phyloP scores from a whole-genome alignment of 352 stramenopile species.

The Stramenopiles sp. region DNA sequence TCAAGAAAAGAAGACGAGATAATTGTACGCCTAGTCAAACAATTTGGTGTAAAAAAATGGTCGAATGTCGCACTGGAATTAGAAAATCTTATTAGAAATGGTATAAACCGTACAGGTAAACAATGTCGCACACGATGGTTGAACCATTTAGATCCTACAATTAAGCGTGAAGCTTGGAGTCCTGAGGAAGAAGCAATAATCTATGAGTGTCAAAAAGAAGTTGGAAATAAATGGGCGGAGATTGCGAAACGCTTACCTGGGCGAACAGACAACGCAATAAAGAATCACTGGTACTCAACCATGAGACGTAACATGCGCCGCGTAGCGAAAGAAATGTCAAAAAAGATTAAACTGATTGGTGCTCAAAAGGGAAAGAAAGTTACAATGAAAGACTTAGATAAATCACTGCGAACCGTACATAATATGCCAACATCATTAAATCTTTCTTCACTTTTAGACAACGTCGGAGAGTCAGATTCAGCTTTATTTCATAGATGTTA shows the following conservation, averaged over 20 bases:
- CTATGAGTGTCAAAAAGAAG: slow-evolving; percentile 29
- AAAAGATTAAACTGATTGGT: too few relatives aligned
- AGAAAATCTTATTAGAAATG: not conserved
- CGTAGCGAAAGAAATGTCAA: slow-evolving; percentile 1
- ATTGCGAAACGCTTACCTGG: slow-evolving; percentile 72
- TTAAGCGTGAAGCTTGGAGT: slow-evolving; percentile 27
- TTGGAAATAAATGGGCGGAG: slow-evolving; percentile 78
- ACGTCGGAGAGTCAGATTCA: too few relatives aligned
- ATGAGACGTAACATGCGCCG: slow-evolving; percentile 16
- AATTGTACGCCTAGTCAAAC: slow-evolving; percentile 10
- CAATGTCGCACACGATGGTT: slow-evolving; percentile 20
- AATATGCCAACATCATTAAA: too few relatives aligned
- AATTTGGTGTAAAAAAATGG: slow-evolving; percentile 14
- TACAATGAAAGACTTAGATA: too few relatives aligned
- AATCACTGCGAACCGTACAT: too few relatives aligned
- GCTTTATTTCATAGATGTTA: too few relatives aligned
- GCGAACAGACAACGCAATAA: slow-evolving; percentile 19
- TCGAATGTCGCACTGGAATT: slow-evolving; percentile 9
- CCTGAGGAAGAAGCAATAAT: slow-evolving; percentile 70
- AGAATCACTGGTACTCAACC: slow-evolving; percentile 20
- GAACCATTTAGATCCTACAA: slow-evolving; percentile 18
- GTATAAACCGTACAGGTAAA: slow-evolving; percentile 17
- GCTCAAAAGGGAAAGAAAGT: too few relatives aligned
- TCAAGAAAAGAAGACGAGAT: slow-evolving; percentile 15
- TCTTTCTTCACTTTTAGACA: too few relatives aligned